Conservation (phyloP, 1,284 basidiomycete genomes). For the Cutaneotrichosporon sp. region DNA sequence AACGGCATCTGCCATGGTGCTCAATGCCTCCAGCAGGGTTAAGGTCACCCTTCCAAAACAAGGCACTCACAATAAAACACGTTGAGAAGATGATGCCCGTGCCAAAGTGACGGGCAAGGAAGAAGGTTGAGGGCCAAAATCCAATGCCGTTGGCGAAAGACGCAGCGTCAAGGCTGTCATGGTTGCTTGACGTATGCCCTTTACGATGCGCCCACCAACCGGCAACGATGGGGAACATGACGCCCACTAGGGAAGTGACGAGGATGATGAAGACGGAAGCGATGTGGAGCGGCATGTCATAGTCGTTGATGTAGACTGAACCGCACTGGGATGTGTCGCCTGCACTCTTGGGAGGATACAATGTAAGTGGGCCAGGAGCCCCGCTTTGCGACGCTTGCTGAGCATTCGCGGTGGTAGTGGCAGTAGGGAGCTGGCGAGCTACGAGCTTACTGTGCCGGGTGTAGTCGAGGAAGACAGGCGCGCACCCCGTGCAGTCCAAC, state of each 20-base stretch:
- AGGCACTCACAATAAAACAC: slow-evolving; percentile 38
- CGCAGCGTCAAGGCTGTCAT: slow-evolving; percentile 15
- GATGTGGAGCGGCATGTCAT: slow-evolving; percentile 49
- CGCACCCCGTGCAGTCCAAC: too few relatives aligned
- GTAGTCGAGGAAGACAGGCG: too few relatives aligned
- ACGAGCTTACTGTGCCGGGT: too few relatives aligned
- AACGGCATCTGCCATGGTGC: too few relatives aligned
- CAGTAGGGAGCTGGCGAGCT: too few relatives aligned
- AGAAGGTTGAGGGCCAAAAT: slow-evolving; percentile 39
- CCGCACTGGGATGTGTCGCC: slow-evolving; percentile 36
- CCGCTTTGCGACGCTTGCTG: too few relatives aligned
- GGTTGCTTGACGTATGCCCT: neutral
- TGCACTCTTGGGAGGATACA: slow-evolving; percentile 44
- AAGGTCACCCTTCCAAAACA: too few relatives aligned
- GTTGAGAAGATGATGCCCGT: slow-evolving; percentile 51
- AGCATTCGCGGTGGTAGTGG: too few relatives aligned
- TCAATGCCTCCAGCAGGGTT: too few relatives aligned
- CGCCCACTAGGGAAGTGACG: slow-evolving; percentile 42
- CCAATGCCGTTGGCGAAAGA: slow-evolving; percentile 25
- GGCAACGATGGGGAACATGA: slow-evolving; percentile 40
- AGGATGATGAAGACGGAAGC: slow-evolving; percentile 50
- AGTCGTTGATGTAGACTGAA: slow-evolving; percentile 29
- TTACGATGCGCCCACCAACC: slow-evolving; percentile 22
- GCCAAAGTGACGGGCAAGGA: slow-evolving; percentile 44
- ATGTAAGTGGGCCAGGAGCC: slow-evolving; percentile 29